Conservation (phyloP, 2,329 filamentous ascomycete species). For the Ophiosphaerella korrae region DNA sequence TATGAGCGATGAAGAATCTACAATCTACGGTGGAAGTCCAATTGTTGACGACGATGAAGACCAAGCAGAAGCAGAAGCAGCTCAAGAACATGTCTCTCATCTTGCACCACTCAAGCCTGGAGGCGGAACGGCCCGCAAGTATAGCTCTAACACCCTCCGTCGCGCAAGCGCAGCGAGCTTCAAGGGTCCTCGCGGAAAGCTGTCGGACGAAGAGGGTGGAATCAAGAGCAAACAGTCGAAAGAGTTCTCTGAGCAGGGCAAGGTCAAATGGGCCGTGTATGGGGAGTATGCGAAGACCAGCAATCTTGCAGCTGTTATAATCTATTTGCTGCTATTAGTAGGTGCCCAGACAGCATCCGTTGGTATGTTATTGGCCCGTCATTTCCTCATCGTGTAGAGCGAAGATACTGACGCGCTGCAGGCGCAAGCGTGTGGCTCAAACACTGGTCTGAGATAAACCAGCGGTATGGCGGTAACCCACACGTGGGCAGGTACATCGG, state of each 20-base stretch:
- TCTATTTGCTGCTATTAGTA: conserved; percentile 80
- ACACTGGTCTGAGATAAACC: conserved; percentile 84
- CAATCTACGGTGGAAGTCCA: conserved; percentile 58
- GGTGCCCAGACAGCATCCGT: conserved; percentile 83
- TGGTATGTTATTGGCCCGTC: conserved; percentile 56
- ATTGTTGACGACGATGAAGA: conserved; percentile 57
- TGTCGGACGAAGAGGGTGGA: conserved; percentile 77
- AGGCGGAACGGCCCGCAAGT: conserved; percentile 63
- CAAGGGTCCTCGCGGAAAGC: conserved; percentile 80
- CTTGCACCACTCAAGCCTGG: conserved; percentile 73
- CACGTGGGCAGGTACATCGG: conserved; percentile 89
- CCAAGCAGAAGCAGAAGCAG: conserved; percentile 60
- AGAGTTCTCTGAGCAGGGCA: conserved; percentile 90
- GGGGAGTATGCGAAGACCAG: conserved; percentile 92
- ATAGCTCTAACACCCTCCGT: conserved; percentile 79
- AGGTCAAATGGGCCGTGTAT: conserved; percentile 97
- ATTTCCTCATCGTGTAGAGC: conserved; percentile 18
- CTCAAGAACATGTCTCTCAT: conserved; percentile 71
- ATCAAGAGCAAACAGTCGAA: conserved; percentile 84
- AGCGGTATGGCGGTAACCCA: conserved; percentile 68
- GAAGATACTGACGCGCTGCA: conserved; percentile 44
- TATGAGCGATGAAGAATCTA: conserved; percentile 73
- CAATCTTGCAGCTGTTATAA: conserved; percentile 79
- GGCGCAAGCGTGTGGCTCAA: conserved; percentile 92
- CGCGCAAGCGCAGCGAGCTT: conserved; percentile 92